phyloP scores from a whole-genome alignment of 1,284 basidiomycete genomes.

The Pisolithus thermaeus region DNA sequence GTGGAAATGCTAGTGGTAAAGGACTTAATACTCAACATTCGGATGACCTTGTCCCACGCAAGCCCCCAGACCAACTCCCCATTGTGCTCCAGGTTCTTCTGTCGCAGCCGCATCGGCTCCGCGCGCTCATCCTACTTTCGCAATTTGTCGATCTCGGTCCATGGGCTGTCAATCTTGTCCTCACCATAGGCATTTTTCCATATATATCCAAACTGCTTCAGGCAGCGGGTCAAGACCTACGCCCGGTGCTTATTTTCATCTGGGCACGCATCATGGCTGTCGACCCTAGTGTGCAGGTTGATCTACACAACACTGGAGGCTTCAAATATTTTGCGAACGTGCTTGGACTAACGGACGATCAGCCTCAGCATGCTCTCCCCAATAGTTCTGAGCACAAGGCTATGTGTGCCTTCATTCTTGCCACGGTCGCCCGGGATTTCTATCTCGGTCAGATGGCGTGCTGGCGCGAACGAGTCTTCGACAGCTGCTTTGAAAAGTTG shows the following conservation, averaged over 20 bases:
- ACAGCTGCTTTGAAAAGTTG: slow-evolving; percentile 82
- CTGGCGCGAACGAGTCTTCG: slow-evolving; percentile 82
- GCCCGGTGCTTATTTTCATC: slow-evolving; percentile 98
- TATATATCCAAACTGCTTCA: slow-evolving; percentile 97
- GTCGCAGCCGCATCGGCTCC: slow-evolving; percentile 92
- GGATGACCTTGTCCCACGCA: slow-evolving; percentile 71
- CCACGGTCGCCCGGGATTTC: slow-evolving; percentile 89
- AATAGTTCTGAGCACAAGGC: slow-evolving; percentile 96
- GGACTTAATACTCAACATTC: slow-evolving; percentile 5
- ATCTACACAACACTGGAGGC: slow-evolving; percentile 81
- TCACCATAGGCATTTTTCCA: slow-evolving; percentile 99
- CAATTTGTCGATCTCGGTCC: slow-evolving; percentile 98
- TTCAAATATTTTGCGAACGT: slow-evolving; percentile 89
- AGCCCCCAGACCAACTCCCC: slow-evolving; percentile 94
- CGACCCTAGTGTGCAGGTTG: slow-evolving; percentile 88
- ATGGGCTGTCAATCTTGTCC: slow-evolving; percentile 95
- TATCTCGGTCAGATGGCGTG: slow-evolving; percentile 84
- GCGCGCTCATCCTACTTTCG: slow-evolving; percentile 93
- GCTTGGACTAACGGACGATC: slow-evolving; percentile 61
- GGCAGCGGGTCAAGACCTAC: slow-evolving; percentile 90
- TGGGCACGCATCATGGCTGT: slow-evolving; percentile 98
- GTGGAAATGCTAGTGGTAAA: neutral
- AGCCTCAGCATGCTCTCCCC: slow-evolving; percentile 53
- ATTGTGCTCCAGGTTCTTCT: slow-evolving; percentile 96
- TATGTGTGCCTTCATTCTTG: slow-evolving; percentile 97